A percentile compares a stretch with the other conserved stretches of the same genome.
These are phyloP conservation scores for Saccharomycopsis microspora DNA, from an alignment of 805 yeast genomes.

Conservation along the genomic window DNA sequence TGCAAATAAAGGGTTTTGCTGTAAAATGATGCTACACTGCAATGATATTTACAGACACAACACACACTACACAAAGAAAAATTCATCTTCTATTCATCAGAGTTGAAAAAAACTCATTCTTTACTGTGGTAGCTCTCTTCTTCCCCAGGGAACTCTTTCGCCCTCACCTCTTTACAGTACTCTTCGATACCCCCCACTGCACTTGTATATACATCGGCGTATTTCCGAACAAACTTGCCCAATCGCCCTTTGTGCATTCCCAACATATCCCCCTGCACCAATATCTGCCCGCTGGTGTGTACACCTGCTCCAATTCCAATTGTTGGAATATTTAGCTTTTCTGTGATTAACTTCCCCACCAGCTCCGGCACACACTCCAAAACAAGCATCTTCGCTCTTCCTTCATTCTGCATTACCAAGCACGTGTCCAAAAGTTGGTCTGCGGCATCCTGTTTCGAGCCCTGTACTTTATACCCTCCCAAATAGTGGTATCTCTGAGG, in stretches of 20 bases:
- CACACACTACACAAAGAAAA: background rate
- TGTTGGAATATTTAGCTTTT: constrained; percentile 55
- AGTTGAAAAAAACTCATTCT: constrained; percentile 1
- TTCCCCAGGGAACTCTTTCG: constrained; percentile 40
- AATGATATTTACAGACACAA: background rate
- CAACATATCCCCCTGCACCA: constrained; percentile 75
- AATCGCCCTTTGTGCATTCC: constrained; percentile 42
- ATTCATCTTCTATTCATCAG: background rate
- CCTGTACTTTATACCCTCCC: constrained; percentile 89
- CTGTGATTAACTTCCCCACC: constrained; percentile 55
- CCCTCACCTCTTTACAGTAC: constrained; percentile 52
- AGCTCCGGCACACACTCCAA: constrained; percentile 80
- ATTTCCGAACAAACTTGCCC: constrained; percentile 72
- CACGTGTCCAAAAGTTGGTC: constrained; percentile 55
- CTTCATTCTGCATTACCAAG: constrained; percentile 55
- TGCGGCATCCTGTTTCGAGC: constrained; percentile 46
- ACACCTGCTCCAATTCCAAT: constrained; percentile 96
- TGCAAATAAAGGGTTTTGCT: background rate
- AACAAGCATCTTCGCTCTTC: constrained; percentile 55
- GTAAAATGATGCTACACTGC: background rate
- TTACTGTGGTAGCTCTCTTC: constrained; percentile 9
- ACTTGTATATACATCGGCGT: constrained; percentile 36
- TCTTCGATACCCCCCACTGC: constrained; percentile 40
- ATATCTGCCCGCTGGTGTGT: constrained; percentile 75
- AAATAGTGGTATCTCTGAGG: constrained; percentile 74